These are phyloP conservation scores for Acacia pycnantha DNA, from an alignment of 331 rosid species.

Conservation along the genomic window DNA sequence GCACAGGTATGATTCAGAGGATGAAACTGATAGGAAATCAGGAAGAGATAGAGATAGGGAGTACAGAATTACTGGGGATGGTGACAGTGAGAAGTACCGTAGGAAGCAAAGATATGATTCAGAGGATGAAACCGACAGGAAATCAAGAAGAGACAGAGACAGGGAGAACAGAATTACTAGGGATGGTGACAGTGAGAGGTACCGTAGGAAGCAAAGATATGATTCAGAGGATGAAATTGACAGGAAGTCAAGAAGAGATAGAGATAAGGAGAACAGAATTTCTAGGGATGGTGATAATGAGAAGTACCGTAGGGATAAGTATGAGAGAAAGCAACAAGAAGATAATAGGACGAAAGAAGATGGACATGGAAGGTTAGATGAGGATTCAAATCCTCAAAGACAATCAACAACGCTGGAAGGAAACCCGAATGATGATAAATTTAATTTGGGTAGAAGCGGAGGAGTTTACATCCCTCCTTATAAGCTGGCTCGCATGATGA, in stretches of 20 bases:
- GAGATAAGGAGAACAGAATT: slow-evolving; percentile 19
- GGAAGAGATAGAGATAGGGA: slow-evolving; percentile 24
- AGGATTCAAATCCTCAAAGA: slow-evolving; percentile 34
- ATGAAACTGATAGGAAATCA: slow-evolving; percentile 18
- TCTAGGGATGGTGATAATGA: slow-evolving; percentile 35
- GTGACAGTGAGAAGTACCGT: slow-evolving; percentile 1
- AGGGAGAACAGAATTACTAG: slow-evolving; percentile 30
- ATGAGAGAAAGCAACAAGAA: slow-evolving; percentile 7
- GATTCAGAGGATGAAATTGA: slow-evolving; percentile 23
- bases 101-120: slow-evolving; percentile 13
- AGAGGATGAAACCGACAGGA: slow-evolving; percentile 23
- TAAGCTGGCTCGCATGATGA: slow-evolving; percentile 94
- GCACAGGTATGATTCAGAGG: slow-evolving; percentile 11
- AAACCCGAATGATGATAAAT: slow-evolving; percentile 42
- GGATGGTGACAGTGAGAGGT: slow-evolving; percentile 25
- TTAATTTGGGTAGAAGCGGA: slow-evolving; percentile 77
- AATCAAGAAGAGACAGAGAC: slow-evolving; percentile 18
- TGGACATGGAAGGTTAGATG: slow-evolving; percentile 35
- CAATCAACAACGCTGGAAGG: slow-evolving; percentile 34
- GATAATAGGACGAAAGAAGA: slow-evolving; percentile 33
- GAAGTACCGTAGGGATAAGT: slow-evolving; percentile 4
- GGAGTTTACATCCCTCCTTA: slow-evolving; percentile 94
- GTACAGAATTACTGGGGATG: slow-evolving; percentile 32
- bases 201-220: slow-evolving; percentile 7
- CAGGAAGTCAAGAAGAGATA: slow-evolving; percentile 17